Evolutionary conservation across 768 basidiomycete species (phyloP).

Genomic region (Suillus luteus): DNA sequence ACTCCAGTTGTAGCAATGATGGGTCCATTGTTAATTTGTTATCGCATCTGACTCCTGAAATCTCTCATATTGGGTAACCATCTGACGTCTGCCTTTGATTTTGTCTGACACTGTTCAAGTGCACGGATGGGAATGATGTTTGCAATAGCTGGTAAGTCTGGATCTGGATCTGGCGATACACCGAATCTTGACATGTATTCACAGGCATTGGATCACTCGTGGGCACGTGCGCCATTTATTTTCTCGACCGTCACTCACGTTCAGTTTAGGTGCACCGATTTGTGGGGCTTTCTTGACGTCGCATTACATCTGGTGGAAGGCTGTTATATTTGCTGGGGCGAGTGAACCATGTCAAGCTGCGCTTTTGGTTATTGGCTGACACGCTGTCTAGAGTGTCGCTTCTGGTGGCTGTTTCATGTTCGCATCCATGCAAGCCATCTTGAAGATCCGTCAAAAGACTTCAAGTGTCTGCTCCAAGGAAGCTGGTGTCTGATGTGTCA

Average conservation of each 20-base stretch:
- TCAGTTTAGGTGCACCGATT: constrained; percentile 50
- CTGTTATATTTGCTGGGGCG: constrained; percentile 53
- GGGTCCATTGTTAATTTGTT: constrained; percentile 50
- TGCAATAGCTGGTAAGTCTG: constrained; percentile 40
- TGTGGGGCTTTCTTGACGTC: constrained; percentile 54
- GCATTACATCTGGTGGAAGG: constrained; percentile 58
- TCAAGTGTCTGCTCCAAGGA: not conserved
- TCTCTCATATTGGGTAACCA: constrained; percentile 51
- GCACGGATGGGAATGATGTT: constrained; percentile 50
- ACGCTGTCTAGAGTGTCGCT: not conserved
- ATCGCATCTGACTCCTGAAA: constrained; percentile 43
- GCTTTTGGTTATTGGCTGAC: not conserved
- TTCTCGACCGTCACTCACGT: constrained; percentile 23
- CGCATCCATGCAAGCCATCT: not conserved
- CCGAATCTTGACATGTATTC: not conserved
- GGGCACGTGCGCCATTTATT: constrained; percentile 13
- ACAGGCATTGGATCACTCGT: constrained; percentile 30
- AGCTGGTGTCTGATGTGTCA: constrained; percentile 1
- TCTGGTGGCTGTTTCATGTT: not conserved
- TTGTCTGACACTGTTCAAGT: constrained; percentile 17
- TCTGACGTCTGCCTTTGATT: not conserved
- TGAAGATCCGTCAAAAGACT: not conserved
- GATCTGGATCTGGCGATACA: constrained; percentile 7
- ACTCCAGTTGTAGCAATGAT: constrained; percentile 40
- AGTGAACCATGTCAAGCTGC: not conserved